Evolutionary conservation across 2,329 filamentous ascomycete species (phyloP).

Genomic region (Lasiodiplodia sp.): DNA sequence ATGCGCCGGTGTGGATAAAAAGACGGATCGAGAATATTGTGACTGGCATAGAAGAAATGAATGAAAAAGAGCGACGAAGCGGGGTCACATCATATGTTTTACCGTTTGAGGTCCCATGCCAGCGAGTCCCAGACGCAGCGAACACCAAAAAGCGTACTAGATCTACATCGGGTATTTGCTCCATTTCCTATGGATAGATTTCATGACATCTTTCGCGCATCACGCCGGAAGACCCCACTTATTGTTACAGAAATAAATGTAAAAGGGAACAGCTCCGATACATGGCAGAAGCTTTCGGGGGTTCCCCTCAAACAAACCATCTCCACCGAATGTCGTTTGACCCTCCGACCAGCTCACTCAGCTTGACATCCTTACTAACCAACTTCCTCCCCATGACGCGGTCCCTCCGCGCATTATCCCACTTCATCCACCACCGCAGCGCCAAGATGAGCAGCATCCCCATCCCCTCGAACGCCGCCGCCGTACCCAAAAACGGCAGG

Average conservation of each 20-base stretch:
- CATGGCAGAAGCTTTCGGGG: no score
- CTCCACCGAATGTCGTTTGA: slow-evolving; percentile 28
- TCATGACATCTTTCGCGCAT: no score
- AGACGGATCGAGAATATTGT: background rate
- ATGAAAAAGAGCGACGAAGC: background rate
- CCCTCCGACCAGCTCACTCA: slow-evolving; percentile 27
- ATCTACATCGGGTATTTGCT: no score
- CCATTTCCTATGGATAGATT: no score
- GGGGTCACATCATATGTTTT: background rate
- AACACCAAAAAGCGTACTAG: no score
- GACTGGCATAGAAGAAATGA: background rate
- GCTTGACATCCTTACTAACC: slow-evolving; percentile 18
- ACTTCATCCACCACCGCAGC: slow-evolving; percentile 29
- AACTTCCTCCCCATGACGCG: slow-evolving; percentile 13
- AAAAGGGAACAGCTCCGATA: no score
- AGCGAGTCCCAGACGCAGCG: background rate
- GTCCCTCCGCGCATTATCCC: slow-evolving; percentile 29
- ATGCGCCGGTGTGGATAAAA: background rate
- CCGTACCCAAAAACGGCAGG: slow-evolving; percentile 12
- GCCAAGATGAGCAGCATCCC: slow-evolving; percentile 24
- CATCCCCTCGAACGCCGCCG: slow-evolving; percentile 16
- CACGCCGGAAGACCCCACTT: no score
- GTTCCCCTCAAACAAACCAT: slow-evolving; percentile 16
- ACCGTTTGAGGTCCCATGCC: background rate
- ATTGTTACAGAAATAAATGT: no score